Conservation (phyloP, 169 alveolate species). For the Plasmodium vivax region DNA sequence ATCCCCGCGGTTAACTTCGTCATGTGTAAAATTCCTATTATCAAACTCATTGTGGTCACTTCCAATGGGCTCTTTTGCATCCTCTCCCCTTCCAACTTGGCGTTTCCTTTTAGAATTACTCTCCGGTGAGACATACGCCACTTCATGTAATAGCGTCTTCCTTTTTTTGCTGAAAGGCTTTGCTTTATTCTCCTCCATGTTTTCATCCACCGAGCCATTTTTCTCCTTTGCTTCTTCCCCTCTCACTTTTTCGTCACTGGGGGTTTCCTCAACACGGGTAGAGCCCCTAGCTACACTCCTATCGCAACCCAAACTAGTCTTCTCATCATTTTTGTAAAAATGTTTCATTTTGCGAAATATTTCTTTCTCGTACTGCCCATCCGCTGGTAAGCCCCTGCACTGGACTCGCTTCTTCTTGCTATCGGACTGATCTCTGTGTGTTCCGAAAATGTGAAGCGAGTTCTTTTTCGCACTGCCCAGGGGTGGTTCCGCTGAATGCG, state of each 20-base stretch:
- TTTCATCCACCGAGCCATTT: neutral
- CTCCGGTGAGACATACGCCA: neutral
- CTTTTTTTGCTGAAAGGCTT: neutral
- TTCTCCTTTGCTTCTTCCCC: neutral
- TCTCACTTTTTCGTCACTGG: neutral
- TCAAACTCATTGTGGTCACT: neutral
- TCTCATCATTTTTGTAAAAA: slow-evolving; percentile 30
- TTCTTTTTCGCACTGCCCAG: neutral
- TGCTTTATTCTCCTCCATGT: neutral
- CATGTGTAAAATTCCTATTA: neutral
- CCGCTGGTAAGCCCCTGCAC: neutral
- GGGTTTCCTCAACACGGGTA: neutral
- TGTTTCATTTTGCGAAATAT: slow-evolving; percentile 42
- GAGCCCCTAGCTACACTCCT: neutral
- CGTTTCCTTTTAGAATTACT: neutral
- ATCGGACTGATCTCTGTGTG: neutral
- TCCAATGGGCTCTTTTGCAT: neutral
- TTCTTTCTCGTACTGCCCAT: neutral
- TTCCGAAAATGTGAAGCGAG: neutral
- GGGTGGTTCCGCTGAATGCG: neutral
- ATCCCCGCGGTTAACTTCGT: neutral
- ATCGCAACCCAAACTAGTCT: neutral
- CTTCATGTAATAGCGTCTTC: neutral
- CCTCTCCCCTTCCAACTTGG: neutral
- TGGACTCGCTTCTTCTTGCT: slow-evolving; percentile 12